A percentile compares a stretch with the other conserved stretches of the same genome.
Conservation (phyloP, 208 protist genomes). For the Wallacemonas sp. region DNA sequence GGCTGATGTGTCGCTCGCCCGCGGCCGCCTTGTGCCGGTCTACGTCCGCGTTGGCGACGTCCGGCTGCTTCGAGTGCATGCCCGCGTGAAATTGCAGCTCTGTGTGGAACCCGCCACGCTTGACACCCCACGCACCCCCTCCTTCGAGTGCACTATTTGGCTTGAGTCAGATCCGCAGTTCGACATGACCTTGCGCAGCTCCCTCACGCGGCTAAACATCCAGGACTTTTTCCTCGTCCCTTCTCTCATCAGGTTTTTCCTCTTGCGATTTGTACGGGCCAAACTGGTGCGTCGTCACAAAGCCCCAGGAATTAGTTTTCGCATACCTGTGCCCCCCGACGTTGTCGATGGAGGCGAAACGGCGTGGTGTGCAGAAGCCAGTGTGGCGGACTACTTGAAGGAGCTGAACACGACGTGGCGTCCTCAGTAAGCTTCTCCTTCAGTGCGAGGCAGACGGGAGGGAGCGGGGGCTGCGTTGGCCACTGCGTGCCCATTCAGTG, state of each 20-base stretch:
- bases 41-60: slow-evolving; percentile 66
- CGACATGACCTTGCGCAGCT: slow-evolving; percentile 65
- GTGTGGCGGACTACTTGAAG: slow-evolving; percentile 3
- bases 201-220: slow-evolving; percentile 60
- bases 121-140: slow-evolving; percentile 60
- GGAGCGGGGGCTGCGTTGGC: too few relatives aligned
- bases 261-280: slow-evolving; percentile 60
- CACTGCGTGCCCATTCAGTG: too few relatives aligned
- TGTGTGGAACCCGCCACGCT: slow-evolving; percentile 68
- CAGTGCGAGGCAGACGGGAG: too few relatives aligned
- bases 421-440: background rate
- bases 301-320: slow-evolving; percentile 41
- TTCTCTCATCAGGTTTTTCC: slow-evolving; percentile 56
- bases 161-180: slow-evolving; percentile 85
- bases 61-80: slow-evolving; percentile 38
- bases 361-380: slow-evolving; percentile 24
- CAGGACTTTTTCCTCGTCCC: slow-evolving; percentile 73
- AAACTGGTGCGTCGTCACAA: slow-evolving; percentile 31
- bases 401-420: slow-evolving; percentile 1
- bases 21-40: slow-evolving; percentile 72
- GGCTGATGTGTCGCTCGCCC: slow-evolving; percentile 69
- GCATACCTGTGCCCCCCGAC: slow-evolving; percentile 57
- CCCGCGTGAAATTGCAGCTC: slow-evolving; percentile 54
- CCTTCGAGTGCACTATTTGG: slow-evolving; percentile 68
- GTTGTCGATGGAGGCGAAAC: slow-evolving; percentile 66